A percentile compares a stretch with the other conserved stretches of the same genome.
phyloP scores from a whole-genome alignment of 345 rosid species.

The Camelina sativa region DNA sequence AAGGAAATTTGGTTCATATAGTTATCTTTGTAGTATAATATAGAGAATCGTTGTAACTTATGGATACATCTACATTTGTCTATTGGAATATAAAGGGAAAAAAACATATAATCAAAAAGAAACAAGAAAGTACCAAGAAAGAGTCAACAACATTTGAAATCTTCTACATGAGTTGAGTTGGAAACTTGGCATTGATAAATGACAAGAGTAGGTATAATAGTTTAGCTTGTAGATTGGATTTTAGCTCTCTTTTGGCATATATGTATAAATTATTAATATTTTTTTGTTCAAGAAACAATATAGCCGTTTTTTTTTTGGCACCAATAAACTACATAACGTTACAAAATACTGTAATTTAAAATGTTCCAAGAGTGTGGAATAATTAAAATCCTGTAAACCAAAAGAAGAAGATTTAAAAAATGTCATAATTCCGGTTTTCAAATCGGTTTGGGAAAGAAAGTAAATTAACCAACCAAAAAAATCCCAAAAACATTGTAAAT shows the following conservation, averaged over 20 bases:
- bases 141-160: background rate
- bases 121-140: background rate
- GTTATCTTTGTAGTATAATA: no score
- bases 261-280: background rate
- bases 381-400: background rate
- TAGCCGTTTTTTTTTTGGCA: background rate
- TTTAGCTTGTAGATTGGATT: background rate
- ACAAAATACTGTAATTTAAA: no score
- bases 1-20: no score
- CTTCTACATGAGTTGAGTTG: background rate
- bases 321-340: background rate
- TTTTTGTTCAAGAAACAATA: background rate
- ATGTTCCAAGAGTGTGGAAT: no score
- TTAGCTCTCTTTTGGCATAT: background rate
- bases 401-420: background rate
- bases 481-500: background rate
- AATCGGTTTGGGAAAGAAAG: background rate
- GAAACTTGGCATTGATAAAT: background rate
- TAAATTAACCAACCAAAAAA: background rate
- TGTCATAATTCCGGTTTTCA: background rate
- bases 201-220: background rate
- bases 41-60: background rate
- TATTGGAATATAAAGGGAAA: background rate
- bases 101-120: background rate
- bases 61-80: background rate